phyloP scores from a whole-genome alignment of 2,329 filamentous ascomycete species.

The Botrytis squamosa region DNA sequence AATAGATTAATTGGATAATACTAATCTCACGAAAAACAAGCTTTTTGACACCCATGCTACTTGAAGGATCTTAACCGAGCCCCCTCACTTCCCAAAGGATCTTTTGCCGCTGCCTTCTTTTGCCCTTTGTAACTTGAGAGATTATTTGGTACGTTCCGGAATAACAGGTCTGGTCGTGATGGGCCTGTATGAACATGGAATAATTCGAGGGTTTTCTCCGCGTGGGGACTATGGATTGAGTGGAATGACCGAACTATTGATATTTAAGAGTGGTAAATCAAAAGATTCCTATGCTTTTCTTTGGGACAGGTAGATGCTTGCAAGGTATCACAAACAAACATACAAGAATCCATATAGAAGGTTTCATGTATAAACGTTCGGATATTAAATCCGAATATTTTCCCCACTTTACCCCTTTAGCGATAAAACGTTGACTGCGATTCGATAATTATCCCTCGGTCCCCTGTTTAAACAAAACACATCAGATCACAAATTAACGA shows the following conservation, averaged over 20 bases:
- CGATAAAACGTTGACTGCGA: neutral
- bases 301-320: neutral
- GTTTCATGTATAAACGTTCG: conserved; percentile 16
- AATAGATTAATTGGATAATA: neutral
- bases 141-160: neutral
- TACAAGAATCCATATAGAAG: neutral
- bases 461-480: conserved; percentile 8
- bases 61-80: neutral
- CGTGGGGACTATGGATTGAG: neutral
- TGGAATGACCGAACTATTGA: neutral
- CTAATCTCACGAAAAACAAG: neutral
- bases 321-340: neutral
- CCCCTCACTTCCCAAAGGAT: neutral
- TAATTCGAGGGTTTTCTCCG: neutral
- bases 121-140: neutral
- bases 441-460: neutral
- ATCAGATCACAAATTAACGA: conserved; percentile 12
- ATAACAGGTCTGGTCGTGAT: neutral
- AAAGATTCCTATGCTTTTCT: neutral
- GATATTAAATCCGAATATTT: neutral
- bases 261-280: neutral
- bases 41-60: neutral
- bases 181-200: neutral
- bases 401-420: conserved; percentile 9
- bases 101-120: neutral